Conservation (phyloP, 768 basidiomycete species). For the Aureoboletus auriporus region DNA sequence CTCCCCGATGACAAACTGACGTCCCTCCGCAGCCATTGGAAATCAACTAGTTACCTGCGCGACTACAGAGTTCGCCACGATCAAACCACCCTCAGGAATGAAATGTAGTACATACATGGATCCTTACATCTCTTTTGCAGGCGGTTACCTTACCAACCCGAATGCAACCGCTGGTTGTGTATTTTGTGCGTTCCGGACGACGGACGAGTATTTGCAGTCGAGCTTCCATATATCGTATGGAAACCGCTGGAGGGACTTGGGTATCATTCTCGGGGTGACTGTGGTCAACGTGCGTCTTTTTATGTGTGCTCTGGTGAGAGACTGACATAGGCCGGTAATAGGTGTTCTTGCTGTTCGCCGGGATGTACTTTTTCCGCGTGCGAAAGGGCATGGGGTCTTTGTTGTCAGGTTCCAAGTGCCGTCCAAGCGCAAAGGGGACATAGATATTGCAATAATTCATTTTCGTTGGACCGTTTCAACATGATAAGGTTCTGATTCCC, state of each 20-base stretch:
- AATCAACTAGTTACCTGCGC: constrained; percentile 51
- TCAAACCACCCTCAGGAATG: constrained; percentile 44
- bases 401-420: too few species aligned
- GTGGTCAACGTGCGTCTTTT: constrained; percentile 36
- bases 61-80: constrained; percentile 50
- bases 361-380: constrained; percentile 59
- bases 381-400: too few species aligned
- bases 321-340: not conserved
- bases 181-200: constrained; percentile 55
- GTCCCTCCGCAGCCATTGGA: constrained; percentile 41
- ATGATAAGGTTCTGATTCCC: too few species aligned
- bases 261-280: constrained; percentile 40
- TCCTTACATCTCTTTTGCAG: constrained; percentile 36
- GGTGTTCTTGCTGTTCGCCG: constrained; percentile 44
- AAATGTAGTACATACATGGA: constrained; percentile 45
- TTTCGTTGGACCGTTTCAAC: too few species aligned
- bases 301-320: too few species aligned
- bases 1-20: not conserved
- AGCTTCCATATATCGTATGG: constrained; percentile 43
- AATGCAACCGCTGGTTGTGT: constrained; percentile 36
- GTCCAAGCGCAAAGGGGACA: too few species aligned
- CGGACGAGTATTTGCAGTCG: constrained; percentile 45
- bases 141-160: constrained; percentile 48
- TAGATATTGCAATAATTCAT: too few species aligned
- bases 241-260: constrained; percentile 46